Conservation (phyloP, 768 basidiomycete genomes). For the Psilocybe sp. region DNA sequence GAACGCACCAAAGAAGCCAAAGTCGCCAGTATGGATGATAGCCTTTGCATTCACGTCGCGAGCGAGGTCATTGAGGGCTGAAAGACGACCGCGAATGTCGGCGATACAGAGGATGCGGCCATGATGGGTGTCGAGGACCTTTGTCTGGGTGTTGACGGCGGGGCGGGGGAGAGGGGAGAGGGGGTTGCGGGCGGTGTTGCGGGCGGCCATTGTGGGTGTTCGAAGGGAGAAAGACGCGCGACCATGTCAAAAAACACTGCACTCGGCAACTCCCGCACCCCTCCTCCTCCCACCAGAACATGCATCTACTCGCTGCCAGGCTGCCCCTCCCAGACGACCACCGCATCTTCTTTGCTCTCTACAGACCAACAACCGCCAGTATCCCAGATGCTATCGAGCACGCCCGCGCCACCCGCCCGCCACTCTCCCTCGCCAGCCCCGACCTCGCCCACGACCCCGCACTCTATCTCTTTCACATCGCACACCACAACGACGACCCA, state of each 20-base stretch:
- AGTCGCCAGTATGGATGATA: conserved; percentile 97
- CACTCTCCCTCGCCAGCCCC: conserved; percentile 36
- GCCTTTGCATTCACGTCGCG: conserved; percentile 86
- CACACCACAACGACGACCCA: conserved; percentile 3
- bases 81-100: conserved; percentile 87
- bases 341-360: conserved; percentile 44
- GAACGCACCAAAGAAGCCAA: conserved; percentile 89
- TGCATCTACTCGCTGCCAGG: conserved; percentile 39
- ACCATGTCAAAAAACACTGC: conserved; percentile 5
- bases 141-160: conserved; percentile 72
- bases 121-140: conserved; percentile 72
- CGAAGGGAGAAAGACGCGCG: background rate
- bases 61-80: conserved; percentile 87
- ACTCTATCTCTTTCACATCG: conserved; percentile 26
- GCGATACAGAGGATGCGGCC: conserved; percentile 93
- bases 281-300: conserved; percentile 9
- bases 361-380: conserved; percentile 21
- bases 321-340: conserved; percentile 43
- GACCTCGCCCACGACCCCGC: conserved; percentile 38
- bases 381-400: conserved; percentile 47
- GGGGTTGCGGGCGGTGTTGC: conserved; percentile 58
- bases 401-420: conserved; percentile 49
- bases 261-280: conserved; percentile 10
- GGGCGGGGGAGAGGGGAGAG: conserved; percentile 53
- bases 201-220: conserved; percentile 25